Percentiles rank a stretch among this genome's conserved stretches.
Conservation (phyloP, 139 green algal species). For the Dunaliella sp. region DNA sequence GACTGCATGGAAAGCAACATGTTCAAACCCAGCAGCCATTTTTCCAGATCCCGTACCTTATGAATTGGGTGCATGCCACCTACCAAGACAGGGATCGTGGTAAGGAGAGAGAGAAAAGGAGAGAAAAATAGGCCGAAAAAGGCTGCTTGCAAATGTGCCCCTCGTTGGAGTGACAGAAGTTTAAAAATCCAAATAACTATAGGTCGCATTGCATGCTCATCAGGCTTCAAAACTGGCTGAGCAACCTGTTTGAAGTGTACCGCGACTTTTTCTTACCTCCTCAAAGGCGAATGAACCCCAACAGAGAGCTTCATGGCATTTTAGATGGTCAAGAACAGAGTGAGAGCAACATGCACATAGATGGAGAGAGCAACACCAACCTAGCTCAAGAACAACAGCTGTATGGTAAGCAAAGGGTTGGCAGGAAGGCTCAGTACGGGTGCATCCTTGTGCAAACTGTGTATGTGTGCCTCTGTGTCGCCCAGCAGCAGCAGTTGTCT, state of each 20-base stretch:
- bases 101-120: too few relatives aligned
- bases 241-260: background rate
- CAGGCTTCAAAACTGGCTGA: background rate
- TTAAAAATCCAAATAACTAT: too few relatives aligned
- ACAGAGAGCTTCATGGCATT: background rate
- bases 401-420: background rate
- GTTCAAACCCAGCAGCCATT: too few relatives aligned
- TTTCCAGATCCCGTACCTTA: too few relatives aligned
- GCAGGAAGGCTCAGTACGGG: background rate
- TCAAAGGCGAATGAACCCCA: background rate
- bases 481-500: too few relatives aligned
- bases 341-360: background rate
- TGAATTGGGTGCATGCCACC: too few relatives aligned
- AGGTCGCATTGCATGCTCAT: background rate
- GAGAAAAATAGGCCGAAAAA: too few relatives aligned
- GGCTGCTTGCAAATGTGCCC: too few relatives aligned
- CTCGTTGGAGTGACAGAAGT: too few relatives aligned
- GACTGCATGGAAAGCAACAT: too few relatives aligned
- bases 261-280: too few relatives aligned
- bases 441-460: background rate
- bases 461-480: background rate
- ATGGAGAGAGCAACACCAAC: background rate
- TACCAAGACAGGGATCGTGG: background rate
- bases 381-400: too few relatives aligned
- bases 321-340: background rate